These are phyloP conservation scores for Cordyceps javanica DNA, from an alignment of 2,329 filamentous ascomycete species.

Conservation along the genomic window DNA sequence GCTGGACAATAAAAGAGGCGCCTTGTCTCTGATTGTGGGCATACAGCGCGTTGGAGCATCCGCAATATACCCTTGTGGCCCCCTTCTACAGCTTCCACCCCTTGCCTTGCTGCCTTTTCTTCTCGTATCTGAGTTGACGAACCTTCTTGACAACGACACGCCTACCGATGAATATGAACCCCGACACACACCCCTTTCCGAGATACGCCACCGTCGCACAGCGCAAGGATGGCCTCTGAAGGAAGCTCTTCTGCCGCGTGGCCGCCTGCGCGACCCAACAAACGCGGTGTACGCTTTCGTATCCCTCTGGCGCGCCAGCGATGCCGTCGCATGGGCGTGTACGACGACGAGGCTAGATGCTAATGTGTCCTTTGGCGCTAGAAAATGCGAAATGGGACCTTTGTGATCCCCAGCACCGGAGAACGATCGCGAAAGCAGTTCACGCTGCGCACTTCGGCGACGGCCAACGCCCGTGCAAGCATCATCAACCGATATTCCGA, in stretches of 20 bases:
- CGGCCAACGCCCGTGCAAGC: slow-evolving; percentile 22
- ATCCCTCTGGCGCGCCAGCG: background rate
- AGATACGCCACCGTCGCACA: background rate
- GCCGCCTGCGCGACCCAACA: slow-evolving; percentile 10
- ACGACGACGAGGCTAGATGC: background rate
- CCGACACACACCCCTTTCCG: background rate
- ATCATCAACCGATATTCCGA: slow-evolving; percentile 13
- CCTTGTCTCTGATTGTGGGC: background rate
- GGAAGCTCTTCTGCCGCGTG: slow-evolving; percentile 6
- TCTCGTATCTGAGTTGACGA: background rate
- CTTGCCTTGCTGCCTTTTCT: background rate
- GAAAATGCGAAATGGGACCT: slow-evolving; percentile 78
- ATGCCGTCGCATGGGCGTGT: background rate
- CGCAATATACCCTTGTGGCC: background rate
- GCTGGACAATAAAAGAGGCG: background rate
- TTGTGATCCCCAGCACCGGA: slow-evolving; percentile 80
- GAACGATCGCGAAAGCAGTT: slow-evolving; percentile 77
- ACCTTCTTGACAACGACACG: background rate
- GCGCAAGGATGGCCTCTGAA: slow-evolving; percentile 7
- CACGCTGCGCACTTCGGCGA: slow-evolving; percentile 56
- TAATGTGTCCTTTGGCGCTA: slow-evolving; percentile 24
- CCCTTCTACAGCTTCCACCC: background rate
- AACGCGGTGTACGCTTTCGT: slow-evolving; percentile 8
- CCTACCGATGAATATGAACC: background rate
- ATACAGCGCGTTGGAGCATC: background rate